These are phyloP conservation scores for Nothopassalora personata DNA, from an alignment of 2,329 filamentous ascomycete species.

Conservation along the genomic window DNA sequence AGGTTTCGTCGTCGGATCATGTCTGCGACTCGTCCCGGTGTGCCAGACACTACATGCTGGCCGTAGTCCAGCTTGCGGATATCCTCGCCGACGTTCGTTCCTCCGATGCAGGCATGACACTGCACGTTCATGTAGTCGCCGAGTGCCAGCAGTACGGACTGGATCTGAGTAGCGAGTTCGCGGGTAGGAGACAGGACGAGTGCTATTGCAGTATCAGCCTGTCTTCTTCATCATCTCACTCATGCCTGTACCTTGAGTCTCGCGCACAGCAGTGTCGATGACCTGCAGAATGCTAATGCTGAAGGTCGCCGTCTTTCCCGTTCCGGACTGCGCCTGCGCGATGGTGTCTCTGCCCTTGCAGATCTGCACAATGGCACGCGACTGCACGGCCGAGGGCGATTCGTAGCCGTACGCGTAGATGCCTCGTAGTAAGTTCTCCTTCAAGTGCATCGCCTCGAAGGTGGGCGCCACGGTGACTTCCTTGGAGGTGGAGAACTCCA, in stretches of 20 bases:
- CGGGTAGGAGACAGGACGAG: constrained; percentile 93
- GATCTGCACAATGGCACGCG: constrained; percentile 95
- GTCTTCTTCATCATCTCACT: background rate
- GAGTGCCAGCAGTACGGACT: constrained; percentile 98
- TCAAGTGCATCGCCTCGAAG: constrained; percentile 84
- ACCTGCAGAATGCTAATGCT: constrained; percentile 99
- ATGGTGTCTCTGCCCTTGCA: constrained; percentile 99
- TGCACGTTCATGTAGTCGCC: constrained; percentile 99
- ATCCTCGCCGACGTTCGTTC: constrained; percentile 95
- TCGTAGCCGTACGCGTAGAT: constrained; percentile 99
- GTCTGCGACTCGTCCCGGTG: constrained; percentile 88
- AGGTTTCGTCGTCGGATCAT: constrained; percentile 72
- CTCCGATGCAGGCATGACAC: constrained; percentile 97
- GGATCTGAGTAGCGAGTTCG: constrained; percentile 95
- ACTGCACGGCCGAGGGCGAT: constrained; percentile 95
- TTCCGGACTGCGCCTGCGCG: constrained; percentile 96
- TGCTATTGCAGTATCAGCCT: constrained; percentile 43
- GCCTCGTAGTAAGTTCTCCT: constrained; percentile 92
- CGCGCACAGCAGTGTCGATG: constrained; percentile 90
- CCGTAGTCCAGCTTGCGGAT: constrained; percentile 97
- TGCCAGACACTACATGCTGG: constrained; percentile 95
- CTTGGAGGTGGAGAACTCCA: constrained; percentile 97
- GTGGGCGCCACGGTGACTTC: constrained; percentile 94
- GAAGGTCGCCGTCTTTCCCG: constrained; percentile 99
- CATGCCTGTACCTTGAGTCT: constrained; percentile 78